phyloP scores from a whole-genome alignment of 495 filamentous ascomycete species.

The Aspergillus indologenus region DNA sequence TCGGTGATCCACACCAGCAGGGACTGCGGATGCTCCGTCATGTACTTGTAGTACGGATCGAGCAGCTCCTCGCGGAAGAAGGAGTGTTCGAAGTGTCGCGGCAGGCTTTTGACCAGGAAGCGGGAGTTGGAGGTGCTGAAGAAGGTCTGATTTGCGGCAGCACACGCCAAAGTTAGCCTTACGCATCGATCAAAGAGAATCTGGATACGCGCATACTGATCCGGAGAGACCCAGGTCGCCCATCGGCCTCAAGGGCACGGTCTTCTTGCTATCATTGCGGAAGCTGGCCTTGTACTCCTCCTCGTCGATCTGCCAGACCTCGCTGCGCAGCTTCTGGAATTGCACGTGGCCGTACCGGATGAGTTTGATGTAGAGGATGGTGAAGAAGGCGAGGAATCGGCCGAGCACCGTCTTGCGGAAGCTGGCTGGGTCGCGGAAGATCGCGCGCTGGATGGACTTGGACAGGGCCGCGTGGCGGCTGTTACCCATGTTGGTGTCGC shows the following conservation, averaged over 20 bases:
- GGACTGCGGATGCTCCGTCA: constrained; percentile 52
- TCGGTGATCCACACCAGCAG: constrained; percentile 68
- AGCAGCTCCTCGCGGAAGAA: constrained; percentile 66
- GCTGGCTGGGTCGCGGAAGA: constrained; percentile 29
- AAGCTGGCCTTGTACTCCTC: constrained; percentile 55
- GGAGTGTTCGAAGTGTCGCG: constrained; percentile 61
- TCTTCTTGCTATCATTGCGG: constrained; percentile 27
- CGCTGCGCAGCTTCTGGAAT: constrained; percentile 32
- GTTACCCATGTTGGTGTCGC: constrained; percentile 24
- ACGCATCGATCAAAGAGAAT: background rate
- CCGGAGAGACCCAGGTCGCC: constrained; percentile 61
- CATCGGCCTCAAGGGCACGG: constrained; percentile 41
- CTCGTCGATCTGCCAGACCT: constrained; percentile 51
- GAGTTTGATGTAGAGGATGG: constrained; percentile 32
- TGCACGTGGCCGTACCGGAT: constrained; percentile 26
- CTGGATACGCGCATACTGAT: constrained; percentile 38
- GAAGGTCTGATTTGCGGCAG: constrained; percentile 52
- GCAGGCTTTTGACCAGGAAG: constrained; percentile 65
- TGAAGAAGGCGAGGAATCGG: constrained; percentile 36
- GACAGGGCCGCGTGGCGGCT: constrained; percentile 32
- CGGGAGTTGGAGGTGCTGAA: constrained; percentile 57
- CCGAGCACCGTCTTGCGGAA: constrained; percentile 28
- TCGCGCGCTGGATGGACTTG: constrained; percentile 34
- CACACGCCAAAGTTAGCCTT: background rate
- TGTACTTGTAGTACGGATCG: constrained; percentile 57